These are phyloP conservation scores for Naganishia sp. DNA, from an alignment of 1,284 basidiomycete species.

Conservation along the genomic window DNA sequence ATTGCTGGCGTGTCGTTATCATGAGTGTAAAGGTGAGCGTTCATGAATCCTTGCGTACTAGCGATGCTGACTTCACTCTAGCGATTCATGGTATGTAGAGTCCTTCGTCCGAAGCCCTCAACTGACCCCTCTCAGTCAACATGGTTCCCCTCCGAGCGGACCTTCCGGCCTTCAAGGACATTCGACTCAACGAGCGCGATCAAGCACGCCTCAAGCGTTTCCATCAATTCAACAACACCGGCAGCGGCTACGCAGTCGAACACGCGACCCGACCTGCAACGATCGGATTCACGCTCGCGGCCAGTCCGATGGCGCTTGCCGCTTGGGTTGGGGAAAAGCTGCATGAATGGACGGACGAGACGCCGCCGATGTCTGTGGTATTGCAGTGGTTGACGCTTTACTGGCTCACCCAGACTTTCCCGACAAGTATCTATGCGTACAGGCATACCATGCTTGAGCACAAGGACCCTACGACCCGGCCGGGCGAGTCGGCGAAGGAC, in stretches of 20 bases:
- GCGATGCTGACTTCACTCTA: conserved; percentile 4
- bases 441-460: conserved; percentile 38
- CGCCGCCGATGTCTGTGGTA: conserved; percentile 41
- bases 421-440: conserved; percentile 55
- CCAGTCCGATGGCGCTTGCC: conserved; percentile 51
- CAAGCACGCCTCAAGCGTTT: conserved; percentile 34
- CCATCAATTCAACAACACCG: conserved; percentile 37
- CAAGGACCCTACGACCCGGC: conserved; percentile 29
- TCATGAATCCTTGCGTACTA: background rate
- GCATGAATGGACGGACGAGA: conserved; percentile 51
- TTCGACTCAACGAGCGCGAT: conserved; percentile 39
- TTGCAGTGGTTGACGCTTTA: conserved; percentile 52
- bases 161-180: conserved; percentile 10
- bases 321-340: conserved; percentile 57
- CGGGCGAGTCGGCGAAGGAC: conserved; percentile 33
- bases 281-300: conserved; percentile 49
- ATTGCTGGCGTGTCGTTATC: conserved; percentile 36
- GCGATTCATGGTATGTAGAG: conserved; percentile 3
- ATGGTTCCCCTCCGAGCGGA: conserved; percentile 13
- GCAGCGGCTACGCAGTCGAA: conserved; percentile 41
- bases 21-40: conserved; percentile 43
- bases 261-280: conserved; percentile 53
- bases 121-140: conserved; percentile 19
- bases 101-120: background rate
- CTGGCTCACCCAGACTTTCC: conserved; percentile 53